Conservation (phyloP, 116 monocot genomes). For the Papilionanthe hybrid region DNA sequence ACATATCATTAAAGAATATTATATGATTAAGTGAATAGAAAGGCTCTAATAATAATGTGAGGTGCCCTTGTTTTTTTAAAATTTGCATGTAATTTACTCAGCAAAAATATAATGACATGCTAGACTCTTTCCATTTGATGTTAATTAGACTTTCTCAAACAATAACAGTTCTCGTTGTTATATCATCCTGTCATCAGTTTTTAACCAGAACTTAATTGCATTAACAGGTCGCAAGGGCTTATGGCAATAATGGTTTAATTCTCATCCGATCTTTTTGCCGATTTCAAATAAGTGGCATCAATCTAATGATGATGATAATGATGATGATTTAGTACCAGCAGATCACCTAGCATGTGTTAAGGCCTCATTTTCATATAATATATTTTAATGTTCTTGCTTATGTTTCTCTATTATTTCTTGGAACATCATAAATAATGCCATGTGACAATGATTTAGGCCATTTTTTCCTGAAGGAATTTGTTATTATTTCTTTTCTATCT, state of each 20-base stretch:
- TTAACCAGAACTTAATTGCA: not conserved
- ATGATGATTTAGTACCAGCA: not conserved
- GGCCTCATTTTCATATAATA: not conserved
- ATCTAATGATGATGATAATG: no score
- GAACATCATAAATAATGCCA: not conserved
- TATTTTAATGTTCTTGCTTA: not conserved
- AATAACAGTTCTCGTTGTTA: not conserved
- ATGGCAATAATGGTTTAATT: no score
- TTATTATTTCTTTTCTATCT: not conserved
- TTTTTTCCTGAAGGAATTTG: not conserved
- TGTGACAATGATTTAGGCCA: not conserved
- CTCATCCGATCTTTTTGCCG: no score
- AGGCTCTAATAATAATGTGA: not conserved
- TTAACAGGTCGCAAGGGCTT: not conserved
- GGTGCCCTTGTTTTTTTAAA: not conserved
- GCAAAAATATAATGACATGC: not conserved
- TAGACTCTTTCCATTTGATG: not conserved
- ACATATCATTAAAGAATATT: not conserved
- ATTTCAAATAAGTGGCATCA: no score
- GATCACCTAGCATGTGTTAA: not conserved
- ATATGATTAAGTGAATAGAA: not conserved
- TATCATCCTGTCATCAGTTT: not conserved
- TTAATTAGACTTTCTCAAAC: conserved; percentile 1
- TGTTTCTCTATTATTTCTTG: not conserved
- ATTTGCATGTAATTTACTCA: not conserved